phyloP scores from a whole-genome alignment of 1,139 yeast species.

The Scheffersomyces stambukii region DNA sequence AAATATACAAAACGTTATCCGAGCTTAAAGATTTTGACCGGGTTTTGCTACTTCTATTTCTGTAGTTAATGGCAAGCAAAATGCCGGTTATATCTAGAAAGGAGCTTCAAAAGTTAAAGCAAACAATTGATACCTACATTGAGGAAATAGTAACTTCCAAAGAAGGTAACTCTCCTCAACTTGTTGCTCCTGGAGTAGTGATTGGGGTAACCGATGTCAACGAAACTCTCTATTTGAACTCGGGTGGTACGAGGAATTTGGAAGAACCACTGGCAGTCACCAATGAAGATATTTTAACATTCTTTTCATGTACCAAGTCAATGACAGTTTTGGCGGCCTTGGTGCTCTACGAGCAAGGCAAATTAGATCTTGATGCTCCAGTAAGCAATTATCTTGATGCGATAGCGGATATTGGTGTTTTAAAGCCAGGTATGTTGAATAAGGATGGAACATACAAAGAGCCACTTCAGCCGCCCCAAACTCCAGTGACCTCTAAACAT shows the following conservation, averaged over 20 bases:
- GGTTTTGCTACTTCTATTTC: too few relatives aligned
- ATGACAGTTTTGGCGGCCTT: conserved; percentile 45
- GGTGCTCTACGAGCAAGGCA: conserved; percentile 43
- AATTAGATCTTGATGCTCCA: conserved; percentile 38
- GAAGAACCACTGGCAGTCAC: conserved; percentile 16
- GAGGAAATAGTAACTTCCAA: conserved; percentile 11
- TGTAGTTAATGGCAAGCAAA: too few relatives aligned
- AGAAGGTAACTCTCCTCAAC: conserved; percentile 10
- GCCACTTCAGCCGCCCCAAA: conserved; percentile 29
- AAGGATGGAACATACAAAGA: conserved; percentile 31
- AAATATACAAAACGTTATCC: too few relatives aligned
- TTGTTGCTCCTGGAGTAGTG: conserved; percentile 21
- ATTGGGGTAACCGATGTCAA: conserved; percentile 26
- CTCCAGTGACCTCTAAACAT: conserved; percentile 42
- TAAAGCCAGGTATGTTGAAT: conserved; percentile 31
- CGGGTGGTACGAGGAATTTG: conserved; percentile 20
- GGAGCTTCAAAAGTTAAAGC: conserved; percentile 4
- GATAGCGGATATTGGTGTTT: conserved; percentile 35
- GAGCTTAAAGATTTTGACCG: too few relatives aligned
- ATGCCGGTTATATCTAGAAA: too few relatives aligned
- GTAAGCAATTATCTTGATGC: conserved; percentile 38
- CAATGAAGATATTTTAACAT: conserved; percentile 30
- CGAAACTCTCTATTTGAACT: conserved; percentile 21
- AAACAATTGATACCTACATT: conserved; percentile 13
- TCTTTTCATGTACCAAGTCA: conserved; percentile 48